phyloP scores from a whole-genome alignment of 2,329 filamentous ascomycete genomes.

The Pleochaeta shiraiana region DNA sequence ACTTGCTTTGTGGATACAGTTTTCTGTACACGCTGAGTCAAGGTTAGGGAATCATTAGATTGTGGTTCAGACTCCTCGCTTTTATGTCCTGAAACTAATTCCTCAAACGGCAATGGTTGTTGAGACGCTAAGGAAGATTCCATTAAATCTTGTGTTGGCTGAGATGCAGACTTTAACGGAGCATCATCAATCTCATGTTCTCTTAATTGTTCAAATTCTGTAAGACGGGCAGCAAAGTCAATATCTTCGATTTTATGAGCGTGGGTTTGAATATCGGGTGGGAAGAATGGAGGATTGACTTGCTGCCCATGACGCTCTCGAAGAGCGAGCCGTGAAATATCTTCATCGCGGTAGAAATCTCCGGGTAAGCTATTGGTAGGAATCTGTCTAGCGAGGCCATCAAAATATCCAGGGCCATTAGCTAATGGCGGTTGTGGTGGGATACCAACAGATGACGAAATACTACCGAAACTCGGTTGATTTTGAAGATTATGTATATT shows the following conservation, averaged over 20 bases:
- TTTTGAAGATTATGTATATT: constrained; percentile 93
- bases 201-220: constrained; percentile 63
- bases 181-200: constrained; percentile 38
- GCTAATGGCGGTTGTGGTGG: constrained; percentile 29
- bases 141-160: constrained; percentile 18
- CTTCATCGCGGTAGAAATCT: constrained; percentile 46
- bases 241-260: constrained; percentile 22
- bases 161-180: constrained; percentile 7
- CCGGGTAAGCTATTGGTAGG: constrained; percentile 23
- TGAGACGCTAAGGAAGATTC: constrained; percentile 9
- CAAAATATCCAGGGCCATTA: constrained; percentile 45
- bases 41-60: constrained; percentile 35
- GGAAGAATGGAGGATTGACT: constrained; percentile 15
- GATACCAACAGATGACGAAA: constrained; percentile 57
- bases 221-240: constrained; percentile 31
- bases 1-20: constrained; percentile 39
- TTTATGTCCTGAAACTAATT: constrained; percentile 9
- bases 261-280: constrained; percentile 23
- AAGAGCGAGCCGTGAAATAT: constrained; percentile 39
- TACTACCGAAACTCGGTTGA: constrained; percentile 90
- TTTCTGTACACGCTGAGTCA: constrained; percentile 72
- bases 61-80: constrained; percentile 9
- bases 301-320: constrained; percentile 11
- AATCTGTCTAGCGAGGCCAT: constrained; percentile 26
- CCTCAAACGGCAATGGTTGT: constrained; percentile 9